Percentiles rank a stretch among this genome's conserved stretches.
These are phyloP conservation scores for Mycena haematopus DNA, from an alignment of 768 basidiomycete species.

Conservation along the genomic window DNA sequence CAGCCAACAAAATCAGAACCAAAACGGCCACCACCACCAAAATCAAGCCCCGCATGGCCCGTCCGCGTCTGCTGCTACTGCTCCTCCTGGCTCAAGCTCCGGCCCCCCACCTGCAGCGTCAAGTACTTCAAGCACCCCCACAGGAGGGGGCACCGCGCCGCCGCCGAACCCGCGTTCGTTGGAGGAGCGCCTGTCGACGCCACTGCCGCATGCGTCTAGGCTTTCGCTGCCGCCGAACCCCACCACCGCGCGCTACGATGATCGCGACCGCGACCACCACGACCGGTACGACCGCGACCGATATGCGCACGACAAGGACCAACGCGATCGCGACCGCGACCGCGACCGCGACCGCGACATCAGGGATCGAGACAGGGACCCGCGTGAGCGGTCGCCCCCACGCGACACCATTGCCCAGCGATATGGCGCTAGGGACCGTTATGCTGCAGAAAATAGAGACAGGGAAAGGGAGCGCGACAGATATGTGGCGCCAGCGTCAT, in stretches of 20 bases:
- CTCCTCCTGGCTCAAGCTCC: constrained; percentile 11
- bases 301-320: constrained; percentile 1
- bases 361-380: constrained; percentile 2
- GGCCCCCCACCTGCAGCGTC: not conserved
- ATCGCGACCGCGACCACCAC: not conserved
- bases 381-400: constrained; percentile 5
- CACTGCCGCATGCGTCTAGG: constrained; percentile 2
- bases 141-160: constrained; percentile 1
- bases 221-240: not conserved
- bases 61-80: constrained; percentile 9
- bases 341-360: not conserved
- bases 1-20: not conserved
- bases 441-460: not conserved
- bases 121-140: constrained; percentile 16
- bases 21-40: constrained; percentile 3
- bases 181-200: constrained; percentile 27
- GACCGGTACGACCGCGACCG: constrained; percentile 7
- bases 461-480: constrained; percentile 6
- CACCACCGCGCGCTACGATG: constrained; percentile 21
- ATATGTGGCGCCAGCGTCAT: constrained; percentile 2
- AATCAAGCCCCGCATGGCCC: constrained; percentile 14
- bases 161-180: constrained; percentile 25
- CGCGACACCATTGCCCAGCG: constrained; percentile 8
- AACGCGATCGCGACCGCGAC: constrained; percentile 2
- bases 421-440: constrained; percentile 11